Evolutionary conservation across 2,329 filamentous ascomycete genomes (phyloP).

Genomic region (Cadophora malorum): DNA sequence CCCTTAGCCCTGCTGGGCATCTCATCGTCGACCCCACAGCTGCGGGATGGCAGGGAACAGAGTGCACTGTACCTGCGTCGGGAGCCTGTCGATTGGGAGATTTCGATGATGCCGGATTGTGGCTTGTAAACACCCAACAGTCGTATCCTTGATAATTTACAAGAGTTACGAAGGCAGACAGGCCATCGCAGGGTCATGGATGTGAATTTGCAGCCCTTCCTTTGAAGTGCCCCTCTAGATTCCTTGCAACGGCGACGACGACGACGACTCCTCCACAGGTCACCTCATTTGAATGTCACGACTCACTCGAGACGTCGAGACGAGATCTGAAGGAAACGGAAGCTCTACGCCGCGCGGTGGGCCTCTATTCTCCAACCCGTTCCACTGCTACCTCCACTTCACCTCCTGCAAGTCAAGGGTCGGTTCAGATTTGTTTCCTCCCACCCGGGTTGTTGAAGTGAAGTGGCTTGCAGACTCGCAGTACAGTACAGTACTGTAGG

Average conservation of each 20-base stretch:
- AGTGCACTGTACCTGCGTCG: slow-evolving; percentile 3
- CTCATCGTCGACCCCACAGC: neutral
- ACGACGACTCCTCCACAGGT: too few relatives aligned
- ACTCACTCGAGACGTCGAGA: neutral
- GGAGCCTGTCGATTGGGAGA: neutral
- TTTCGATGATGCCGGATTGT: neutral
- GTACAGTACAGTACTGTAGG: too few relatives aligned
- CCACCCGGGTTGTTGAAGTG: neutral
- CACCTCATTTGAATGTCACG: too few relatives aligned
- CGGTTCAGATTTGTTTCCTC: neutral
- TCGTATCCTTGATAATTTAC: neutral
- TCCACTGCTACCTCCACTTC: neutral
- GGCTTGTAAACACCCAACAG: neutral
- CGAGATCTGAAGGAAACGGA: neutral
- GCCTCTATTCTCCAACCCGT: neutral
- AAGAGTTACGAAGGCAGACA: too few relatives aligned
- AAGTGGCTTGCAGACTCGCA: neutral
- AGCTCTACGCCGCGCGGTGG: neutral
- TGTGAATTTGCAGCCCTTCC: too few relatives aligned
- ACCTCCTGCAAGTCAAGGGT: neutral
- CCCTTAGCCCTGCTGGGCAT: neutral
- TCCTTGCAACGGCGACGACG: neutral
- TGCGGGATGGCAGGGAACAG: neutral
- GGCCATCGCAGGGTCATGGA: too few relatives aligned
- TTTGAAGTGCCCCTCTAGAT: neutral